Percentiles rank a stretch among this genome's conserved stretches.
Conservation (phyloP, 768 basidiomycete genomes). For the Termitomyces sp. region DNA sequence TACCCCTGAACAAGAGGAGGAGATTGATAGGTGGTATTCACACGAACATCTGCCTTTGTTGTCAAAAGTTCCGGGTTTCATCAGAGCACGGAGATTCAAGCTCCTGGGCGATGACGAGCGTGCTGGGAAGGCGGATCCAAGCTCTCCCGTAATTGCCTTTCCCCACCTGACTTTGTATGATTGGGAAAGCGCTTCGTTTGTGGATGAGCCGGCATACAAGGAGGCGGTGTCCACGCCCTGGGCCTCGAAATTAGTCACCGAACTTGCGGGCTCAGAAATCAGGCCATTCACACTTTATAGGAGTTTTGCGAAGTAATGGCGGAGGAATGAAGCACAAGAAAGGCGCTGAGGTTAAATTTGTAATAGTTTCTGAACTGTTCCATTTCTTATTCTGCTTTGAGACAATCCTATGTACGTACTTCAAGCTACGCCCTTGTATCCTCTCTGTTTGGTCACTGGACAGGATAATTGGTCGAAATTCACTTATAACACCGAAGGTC, state of each 20-base stretch:
- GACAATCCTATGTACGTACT: neutral
- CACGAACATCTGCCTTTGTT: conserved; percentile 24
- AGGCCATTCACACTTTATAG: conserved; percentile 12
- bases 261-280: neutral
- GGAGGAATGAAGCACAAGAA: neutral
- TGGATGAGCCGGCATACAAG: conserved; percentile 3
- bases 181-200: conserved; percentile 8
- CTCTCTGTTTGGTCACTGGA: neutral
- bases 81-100: conserved; percentile 23
- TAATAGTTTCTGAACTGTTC: neutral
- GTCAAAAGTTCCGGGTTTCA: conserved; percentile 27
- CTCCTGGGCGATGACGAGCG: conserved; percentile 13
- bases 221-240: conserved; percentile 8
- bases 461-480: neutral
- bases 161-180: conserved; percentile 13
- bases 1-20: conserved; percentile 17
- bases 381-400: neutral
- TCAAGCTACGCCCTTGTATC: neutral
- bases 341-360: neutral
- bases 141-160: neutral
- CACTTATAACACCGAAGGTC: neutral
- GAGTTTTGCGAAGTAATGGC: conserved; percentile 4
- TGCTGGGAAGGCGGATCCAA: conserved; percentile 10
- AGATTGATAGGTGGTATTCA: conserved; percentile 27
- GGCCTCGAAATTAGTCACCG: conserved; percentile 4